These are phyloP conservation scores for Phytophthora citricola DNA, from an alignment of 352 stramenopile genomes.

Conservation along the genomic window DNA sequence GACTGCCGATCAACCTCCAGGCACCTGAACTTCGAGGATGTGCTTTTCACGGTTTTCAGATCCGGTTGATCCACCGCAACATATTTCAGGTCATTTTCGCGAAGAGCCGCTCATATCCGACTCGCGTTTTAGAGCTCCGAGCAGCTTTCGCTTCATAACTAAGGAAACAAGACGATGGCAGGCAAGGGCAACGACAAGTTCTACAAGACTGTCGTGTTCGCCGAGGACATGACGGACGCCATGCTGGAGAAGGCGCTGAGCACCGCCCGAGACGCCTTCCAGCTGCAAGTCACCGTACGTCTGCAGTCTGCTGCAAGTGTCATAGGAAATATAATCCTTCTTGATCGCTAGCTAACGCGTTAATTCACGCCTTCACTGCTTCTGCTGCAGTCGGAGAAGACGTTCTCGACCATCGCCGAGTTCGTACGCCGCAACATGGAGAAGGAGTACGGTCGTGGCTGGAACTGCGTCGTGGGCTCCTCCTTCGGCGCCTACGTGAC, in stretches of 20 bases:
- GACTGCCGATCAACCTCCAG: no score
- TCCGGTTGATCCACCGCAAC: not conserved
- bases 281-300: constrained; percentile 83
- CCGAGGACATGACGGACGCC: constrained; percentile 95
- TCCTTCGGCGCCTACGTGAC: constrained; percentile 95
- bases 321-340: not conserved
- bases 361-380: not conserved
- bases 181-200: constrained; percentile 86
- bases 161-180: constrained; percentile 34
- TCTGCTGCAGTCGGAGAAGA: constrained; percentile 82
- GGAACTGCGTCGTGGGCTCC: constrained; percentile 93
- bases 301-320: not conserved
- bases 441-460: constrained; percentile 92
- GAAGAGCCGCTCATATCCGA: constrained; percentile 17
- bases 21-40: no score
- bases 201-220: constrained; percentile 93
- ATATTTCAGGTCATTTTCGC: not conserved
- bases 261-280: constrained; percentile 91
- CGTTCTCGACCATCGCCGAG: constrained; percentile 92
- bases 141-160: not conserved
- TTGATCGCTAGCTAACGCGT: not conserved
- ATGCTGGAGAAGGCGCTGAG: constrained; percentile 93
- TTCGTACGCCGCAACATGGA: constrained; percentile 94
- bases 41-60: not conserved
- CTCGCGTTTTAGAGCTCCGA: not conserved